These are phyloP conservation scores for Cucurbita maxima DNA, from an alignment of 306 rosid genomes.

Conservation along the genomic window DNA sequence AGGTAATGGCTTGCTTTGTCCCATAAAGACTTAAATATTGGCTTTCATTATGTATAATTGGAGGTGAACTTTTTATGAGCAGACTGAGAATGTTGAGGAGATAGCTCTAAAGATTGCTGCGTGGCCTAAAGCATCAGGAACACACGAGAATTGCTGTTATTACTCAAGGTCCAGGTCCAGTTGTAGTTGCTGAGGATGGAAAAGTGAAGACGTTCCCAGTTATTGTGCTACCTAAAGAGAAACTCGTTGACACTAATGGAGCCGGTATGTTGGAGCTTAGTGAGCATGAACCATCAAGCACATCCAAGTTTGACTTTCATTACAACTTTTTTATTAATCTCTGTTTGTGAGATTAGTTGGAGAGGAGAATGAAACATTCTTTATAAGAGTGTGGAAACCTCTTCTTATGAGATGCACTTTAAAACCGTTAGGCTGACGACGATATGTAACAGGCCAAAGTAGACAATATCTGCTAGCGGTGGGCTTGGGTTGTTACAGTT, in stretches of 20 bases:
- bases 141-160: constrained; percentile 78
- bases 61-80: neutral
- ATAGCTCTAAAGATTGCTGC: constrained; percentile 72
- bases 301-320: neutral
- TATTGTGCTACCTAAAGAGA: constrained; percentile 64
- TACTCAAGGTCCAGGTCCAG: constrained; percentile 95
- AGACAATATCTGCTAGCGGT: too few species aligned
- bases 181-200: constrained; percentile 83
- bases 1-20: constrained; percentile 33
- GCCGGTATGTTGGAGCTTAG: constrained; percentile 43
- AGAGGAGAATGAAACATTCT: too few species aligned
- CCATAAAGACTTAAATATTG: neutral
- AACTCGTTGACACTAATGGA: constrained; percentile 83
- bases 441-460: too few species aligned
- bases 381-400: too few species aligned
- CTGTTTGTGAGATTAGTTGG: too few species aligned
- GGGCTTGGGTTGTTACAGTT: too few species aligned
- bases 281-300: neutral
- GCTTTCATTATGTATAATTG: neutral
- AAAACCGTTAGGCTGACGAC: too few species aligned
- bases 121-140: constrained; percentile 78
- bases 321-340: constrained; percentile 14
- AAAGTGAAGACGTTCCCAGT: constrained; percentile 62
- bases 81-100: constrained; percentile 91
- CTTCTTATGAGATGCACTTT: too few species aligned